These are phyloP conservation scores for Porogramme epimiltina DNA, from an alignment of 1,284 basidiomycete genomes.

Conservation along the genomic window DNA sequence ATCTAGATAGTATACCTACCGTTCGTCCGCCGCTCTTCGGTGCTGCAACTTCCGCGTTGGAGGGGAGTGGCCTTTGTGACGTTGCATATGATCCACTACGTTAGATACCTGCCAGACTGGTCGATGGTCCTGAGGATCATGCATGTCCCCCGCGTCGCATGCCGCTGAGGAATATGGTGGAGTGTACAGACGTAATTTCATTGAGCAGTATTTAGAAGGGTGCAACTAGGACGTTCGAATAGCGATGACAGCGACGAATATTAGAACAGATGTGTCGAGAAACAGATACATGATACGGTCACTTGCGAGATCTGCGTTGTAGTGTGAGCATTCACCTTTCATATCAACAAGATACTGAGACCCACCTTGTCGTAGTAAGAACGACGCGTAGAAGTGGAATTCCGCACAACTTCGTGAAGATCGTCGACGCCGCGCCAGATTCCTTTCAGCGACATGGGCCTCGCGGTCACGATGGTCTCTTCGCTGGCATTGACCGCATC, in stretches of 20 bases:
- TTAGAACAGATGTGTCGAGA: slow-evolving; percentile 13
- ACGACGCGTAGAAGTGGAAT: slow-evolving; percentile 17
- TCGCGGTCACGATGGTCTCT: slow-evolving; percentile 1
- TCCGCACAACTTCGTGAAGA: slow-evolving; percentile 5
- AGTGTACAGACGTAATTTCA: not conserved
- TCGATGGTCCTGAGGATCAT: too few species aligned
- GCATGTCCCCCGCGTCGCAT: too few species aligned
- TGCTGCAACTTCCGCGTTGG: too few species aligned
- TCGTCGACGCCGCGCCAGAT: not conserved
- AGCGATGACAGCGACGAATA: slow-evolving; percentile 19
- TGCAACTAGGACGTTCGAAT: slow-evolving; percentile 10
- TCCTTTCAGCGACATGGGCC: slow-evolving; percentile 7
- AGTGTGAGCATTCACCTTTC: not conserved
- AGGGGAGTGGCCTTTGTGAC: too few species aligned
- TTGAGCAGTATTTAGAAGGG: not conserved
- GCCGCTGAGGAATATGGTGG: not conserved
- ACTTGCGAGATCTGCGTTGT: slow-evolving; percentile 5
- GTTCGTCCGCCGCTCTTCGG: too few species aligned
- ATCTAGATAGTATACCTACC: too few species aligned
- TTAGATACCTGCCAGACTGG: too few species aligned
- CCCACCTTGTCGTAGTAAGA: slow-evolving; percentile 16
- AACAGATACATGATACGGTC: slow-evolving; percentile 17
- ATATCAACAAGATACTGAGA: not conserved
- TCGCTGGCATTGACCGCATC: slow-evolving; percentile 1
- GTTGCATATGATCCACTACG: too few species aligned